Conservation (phyloP, 2,329 filamentous ascomycete species). For the Colletotrichum tabaci region DNA sequence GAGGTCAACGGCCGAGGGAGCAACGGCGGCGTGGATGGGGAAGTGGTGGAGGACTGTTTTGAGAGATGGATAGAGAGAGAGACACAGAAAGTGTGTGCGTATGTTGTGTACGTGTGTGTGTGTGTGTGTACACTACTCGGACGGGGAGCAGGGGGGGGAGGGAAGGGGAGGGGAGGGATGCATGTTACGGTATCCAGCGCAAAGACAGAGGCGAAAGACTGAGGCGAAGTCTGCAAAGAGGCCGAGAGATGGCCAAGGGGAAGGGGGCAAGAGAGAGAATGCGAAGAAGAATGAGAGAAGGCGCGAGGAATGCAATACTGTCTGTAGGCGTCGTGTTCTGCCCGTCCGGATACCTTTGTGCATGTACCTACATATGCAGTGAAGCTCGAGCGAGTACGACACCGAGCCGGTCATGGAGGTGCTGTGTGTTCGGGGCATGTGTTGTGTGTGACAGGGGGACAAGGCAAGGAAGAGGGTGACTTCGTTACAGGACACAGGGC, state of each 20-base stretch:
- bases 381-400: constrained; percentile 29
- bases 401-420: background rate
- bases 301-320: constrained; percentile 30
- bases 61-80: background rate
- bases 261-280: constrained; percentile 27
- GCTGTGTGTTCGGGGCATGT: background rate
- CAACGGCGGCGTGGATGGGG: background rate
- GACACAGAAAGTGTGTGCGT: background rate
- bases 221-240: too few species aligned
- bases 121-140: background rate
- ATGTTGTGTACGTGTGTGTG: background rate
- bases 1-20: constrained; percentile 16
- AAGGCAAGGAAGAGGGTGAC: background rate
- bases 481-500: background rate
- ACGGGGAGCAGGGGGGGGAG: background rate
- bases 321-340: constrained; percentile 8
- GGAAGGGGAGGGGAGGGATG: constrained; percentile 22
- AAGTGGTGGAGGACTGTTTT: background rate
- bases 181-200: too few species aligned
- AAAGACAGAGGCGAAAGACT: too few species aligned
- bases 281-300: constrained; percentile 38
- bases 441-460: constrained; percentile 12
- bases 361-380: constrained; percentile 34
- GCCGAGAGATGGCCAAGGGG: too few species aligned
- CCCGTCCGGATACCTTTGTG: constrained; percentile 14